Evolutionary conservation across 1,284 basidiomycete genomes (phyloP).

Genomic region (Afroboletus lepidellus): DNA sequence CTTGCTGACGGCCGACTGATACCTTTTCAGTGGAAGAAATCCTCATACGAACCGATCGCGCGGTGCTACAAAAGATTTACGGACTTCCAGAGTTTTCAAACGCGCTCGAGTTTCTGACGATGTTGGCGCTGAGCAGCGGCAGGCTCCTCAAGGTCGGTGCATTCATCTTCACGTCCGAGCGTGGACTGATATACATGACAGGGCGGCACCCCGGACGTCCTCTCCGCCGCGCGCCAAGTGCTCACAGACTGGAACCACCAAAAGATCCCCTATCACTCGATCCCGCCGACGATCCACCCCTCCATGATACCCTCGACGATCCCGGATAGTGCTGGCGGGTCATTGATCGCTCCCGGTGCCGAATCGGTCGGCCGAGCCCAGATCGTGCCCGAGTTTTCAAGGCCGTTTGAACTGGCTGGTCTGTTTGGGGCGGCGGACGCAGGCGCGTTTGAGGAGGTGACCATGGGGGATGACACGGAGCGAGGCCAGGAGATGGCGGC

Average conservation of each 20-base stretch:
- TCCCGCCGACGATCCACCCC: conserved; percentile 59
- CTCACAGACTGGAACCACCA: too few relatives aligned
- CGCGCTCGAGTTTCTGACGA: neutral
- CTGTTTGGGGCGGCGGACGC: conserved; percentile 75
- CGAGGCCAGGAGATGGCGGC: conserved; percentile 45
- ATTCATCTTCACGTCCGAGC: neutral
- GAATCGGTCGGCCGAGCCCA: conserved; percentile 74
- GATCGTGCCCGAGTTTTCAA: conserved; percentile 63
- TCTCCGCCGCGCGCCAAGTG: conserved; percentile 31
- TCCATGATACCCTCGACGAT: neutral
- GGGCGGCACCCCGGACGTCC: conserved; percentile 86
- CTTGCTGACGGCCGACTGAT: neutral
- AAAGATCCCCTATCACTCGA: conserved; percentile 84
- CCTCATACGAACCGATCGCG: neutral
- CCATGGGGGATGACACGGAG: conserved; percentile 36
- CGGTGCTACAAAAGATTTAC: neutral
- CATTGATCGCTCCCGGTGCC: conserved; percentile 59
- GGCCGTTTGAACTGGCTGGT: conserved; percentile 73
- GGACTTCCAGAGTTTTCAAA: neutral
- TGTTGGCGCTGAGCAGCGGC: neutral
- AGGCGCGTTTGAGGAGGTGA: conserved; percentile 56
- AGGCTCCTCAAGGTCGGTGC: neutral
- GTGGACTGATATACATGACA: neutral
- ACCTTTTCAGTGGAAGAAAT: neutral
- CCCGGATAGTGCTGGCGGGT: conserved; percentile 43